phyloP scores from a whole-genome alignment of 108 stramenopile genomes.

The Cyclotella cryptica region DNA sequence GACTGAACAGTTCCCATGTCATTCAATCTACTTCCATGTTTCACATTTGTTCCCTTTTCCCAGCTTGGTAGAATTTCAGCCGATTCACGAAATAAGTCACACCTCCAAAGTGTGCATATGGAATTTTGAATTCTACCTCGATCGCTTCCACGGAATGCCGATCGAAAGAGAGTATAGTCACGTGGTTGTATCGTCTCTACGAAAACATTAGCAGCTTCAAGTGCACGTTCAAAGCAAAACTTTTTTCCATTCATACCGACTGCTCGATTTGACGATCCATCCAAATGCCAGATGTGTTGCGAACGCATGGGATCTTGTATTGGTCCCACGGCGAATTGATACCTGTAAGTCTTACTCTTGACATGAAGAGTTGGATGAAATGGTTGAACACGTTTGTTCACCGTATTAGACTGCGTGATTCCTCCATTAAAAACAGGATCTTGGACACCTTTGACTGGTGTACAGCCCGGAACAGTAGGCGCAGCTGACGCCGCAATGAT shows the following conservation, averaged over 20 bases:
- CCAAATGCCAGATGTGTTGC: constrained; percentile 69
- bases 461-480: constrained; percentile 24
- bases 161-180: constrained; percentile 80
- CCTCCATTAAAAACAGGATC: neutral
- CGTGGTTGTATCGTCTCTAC: constrained; percentile 17
- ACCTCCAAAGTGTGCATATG: constrained; percentile 55
- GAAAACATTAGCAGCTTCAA: constrained; percentile 40
- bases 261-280: constrained; percentile 48
- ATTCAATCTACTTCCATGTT: constrained; percentile 32
- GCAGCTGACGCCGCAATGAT: constrained; percentile 63
- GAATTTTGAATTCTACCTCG: constrained; percentile 51
- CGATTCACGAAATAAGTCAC: constrained; percentile 36
- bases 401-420: neutral
- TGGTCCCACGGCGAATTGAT: constrained; percentile 64
- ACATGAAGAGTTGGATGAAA: constrained; percentile 85
- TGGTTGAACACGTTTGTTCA: neutral
- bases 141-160: constrained; percentile 68
- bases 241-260: constrained; percentile 54
- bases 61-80: constrained; percentile 48
- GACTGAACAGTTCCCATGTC: constrained; percentile 4
- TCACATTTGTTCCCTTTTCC: constrained; percentile 16
- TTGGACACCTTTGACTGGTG: constrained; percentile 7
- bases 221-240: constrained; percentile 47
- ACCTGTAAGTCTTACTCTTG: constrained; percentile 72
- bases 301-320: constrained; percentile 68